Base-by-base conservation (phyloP, 2,329 filamentous ascomycete genomes). In the Colletotrichum cereale region DNA sequence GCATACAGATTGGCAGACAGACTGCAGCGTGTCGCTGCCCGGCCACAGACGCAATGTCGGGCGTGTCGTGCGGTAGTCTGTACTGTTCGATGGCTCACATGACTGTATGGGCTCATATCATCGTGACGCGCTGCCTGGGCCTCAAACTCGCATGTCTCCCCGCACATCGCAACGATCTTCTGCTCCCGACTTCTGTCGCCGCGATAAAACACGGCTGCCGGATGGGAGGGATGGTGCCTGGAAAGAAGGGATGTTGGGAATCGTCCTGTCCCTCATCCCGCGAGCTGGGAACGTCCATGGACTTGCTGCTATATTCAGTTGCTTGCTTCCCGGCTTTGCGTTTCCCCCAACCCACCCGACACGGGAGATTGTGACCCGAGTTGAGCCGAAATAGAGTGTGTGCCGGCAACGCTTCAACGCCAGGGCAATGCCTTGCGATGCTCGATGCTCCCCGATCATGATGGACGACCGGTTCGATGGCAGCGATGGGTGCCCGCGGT, bases 151-250 rank as follows among this genome's bases (percentile, higher is more conserved):
- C 36, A 11, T 18, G 26, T 57, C 44, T 44, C 52, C 12, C 47
- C 47, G 6, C 16, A 34, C 16, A 16, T 42, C 52, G 40, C 36
- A 29, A 57, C 11, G 26, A 44, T 29, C 62, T 21, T 38, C 40
- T 62, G 21, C 29, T 26, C 34, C 34, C 31, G 14, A 57, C 24
- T 50, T 71, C 64, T 71, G 58, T 47, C 62, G 63, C 67, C 63
- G 50, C 42, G 24, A 26, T 71, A 68, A 71, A 71, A 68, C 65
- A 71, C 68, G 68, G 58, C 65, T 60, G 55, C 68, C 68, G 65
- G n/a, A n/a, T n/a, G n/a, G 58, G 58, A 52, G 26, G 58, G 36
- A 44, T n/a, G 58, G 44, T 63, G 44, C 52, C 65, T 58, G 65
- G 53, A n/a, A 53, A 48, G 21, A n/a, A n/a, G n/a, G 24, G 38